Evolutionary conservation across 2,329 filamentous ascomycete species (phyloP).

Genomic region (Dactylellina parvicollis): DNA sequence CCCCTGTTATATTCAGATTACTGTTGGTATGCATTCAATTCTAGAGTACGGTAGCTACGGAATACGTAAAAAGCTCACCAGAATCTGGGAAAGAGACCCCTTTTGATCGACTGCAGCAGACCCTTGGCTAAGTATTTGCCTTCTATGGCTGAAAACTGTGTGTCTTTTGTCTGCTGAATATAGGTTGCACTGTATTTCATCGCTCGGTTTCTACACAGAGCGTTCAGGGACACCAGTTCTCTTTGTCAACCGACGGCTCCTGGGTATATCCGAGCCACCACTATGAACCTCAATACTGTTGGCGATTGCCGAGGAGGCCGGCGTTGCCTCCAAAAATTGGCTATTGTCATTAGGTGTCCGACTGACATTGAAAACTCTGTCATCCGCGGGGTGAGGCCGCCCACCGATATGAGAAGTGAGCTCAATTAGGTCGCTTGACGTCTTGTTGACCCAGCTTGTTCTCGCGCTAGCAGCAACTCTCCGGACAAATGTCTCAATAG

Average conservation of each 20-base stretch:
- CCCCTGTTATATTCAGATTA: no score
- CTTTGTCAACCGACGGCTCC: slow-evolving; percentile 25
- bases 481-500: slow-evolving; percentile 89
- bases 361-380: neutral
- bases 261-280: slow-evolving; percentile 7
- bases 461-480: slow-evolving; percentile 75
- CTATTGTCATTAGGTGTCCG: neutral
- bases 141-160: neutral
- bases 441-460: slow-evolving; percentile 49
- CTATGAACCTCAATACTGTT: slow-evolving; percentile 14
- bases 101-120: neutral
- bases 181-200: neutral
- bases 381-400: slow-evolving; percentile 2
- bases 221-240: slow-evolving; percentile 8
- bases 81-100: no score
- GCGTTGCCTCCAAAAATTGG: neutral
- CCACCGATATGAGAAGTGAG: slow-evolving; percentile 48
- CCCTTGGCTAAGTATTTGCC: neutral
- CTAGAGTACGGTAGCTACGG: no score
- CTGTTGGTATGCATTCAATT: no score
- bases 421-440: slow-evolving; percentile 45
- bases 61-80: no score
- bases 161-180: neutral
- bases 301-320: slow-evolving; percentile 11
- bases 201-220: neutral